Evolutionary conservation across 495 filamentous ascomycete genomes (phyloP).

Genomic region (Annulohypoxylon maeteangense): DNA sequence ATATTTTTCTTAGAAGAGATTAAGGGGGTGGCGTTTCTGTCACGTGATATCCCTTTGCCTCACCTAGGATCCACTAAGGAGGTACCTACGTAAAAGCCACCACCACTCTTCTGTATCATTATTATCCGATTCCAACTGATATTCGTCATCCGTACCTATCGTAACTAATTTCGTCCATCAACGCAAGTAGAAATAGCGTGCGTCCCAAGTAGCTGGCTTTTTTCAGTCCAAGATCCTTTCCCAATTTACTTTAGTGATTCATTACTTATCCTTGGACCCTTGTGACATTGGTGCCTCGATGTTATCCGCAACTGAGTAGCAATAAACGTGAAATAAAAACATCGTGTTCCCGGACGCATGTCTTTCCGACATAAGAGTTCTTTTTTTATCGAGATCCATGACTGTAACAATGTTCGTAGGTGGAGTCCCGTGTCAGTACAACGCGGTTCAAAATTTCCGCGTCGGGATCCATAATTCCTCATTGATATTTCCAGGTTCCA

Average conservation of each 20-base stretch:
- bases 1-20: background rate
- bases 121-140: too few species aligned
- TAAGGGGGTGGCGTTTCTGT: background rate
- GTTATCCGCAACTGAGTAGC: background rate
- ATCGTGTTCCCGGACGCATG: background rate
- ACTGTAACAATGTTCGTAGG: background rate
- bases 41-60: background rate
- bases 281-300: background rate
- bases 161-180: conserved; percentile 41
- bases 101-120: too few species aligned
- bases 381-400: conserved; percentile 14
- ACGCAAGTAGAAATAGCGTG: conserved; percentile 36
- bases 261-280: background rate
- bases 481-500: background rate
- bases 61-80: background rate
- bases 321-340: background rate
- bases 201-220: conserved; percentile 35
- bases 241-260: conserved; percentile 28
- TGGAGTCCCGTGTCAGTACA: background rate
- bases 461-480: background rate
- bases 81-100: background rate
- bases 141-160: background rate
- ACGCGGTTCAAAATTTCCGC: background rate
- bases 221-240: conserved; percentile 36
- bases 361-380: conserved; percentile 37